Percentiles rank a stretch among this genome's conserved stretches.
These are phyloP conservation scores for Bipolaris victoriae DNA, from an alignment of 2,329 filamentous ascomycete species.

Conservation along the genomic window DNA sequence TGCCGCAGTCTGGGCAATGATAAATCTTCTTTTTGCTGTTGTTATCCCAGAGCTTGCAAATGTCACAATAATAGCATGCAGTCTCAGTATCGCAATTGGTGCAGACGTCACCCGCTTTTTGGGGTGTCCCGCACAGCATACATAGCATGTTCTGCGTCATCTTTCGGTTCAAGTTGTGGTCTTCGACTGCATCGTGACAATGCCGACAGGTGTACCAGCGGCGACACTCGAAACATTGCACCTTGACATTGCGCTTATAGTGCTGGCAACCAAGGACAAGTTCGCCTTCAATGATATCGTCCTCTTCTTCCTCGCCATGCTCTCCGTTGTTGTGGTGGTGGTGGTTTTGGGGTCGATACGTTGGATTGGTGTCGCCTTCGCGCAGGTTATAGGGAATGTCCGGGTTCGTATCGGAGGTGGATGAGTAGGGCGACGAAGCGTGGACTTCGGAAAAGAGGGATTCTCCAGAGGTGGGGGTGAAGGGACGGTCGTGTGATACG, in stretches of 20 bases:
- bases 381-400: constrained; percentile 47
- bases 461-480: constrained; percentile 45
- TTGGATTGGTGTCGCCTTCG: constrained; percentile 41
- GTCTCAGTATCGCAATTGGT: constrained; percentile 75
- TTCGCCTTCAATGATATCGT: constrained; percentile 57
- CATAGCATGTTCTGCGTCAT: constrained; percentile 96
- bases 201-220: constrained; percentile 95
- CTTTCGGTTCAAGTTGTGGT: constrained; percentile 78
- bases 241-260: constrained; percentile 93
- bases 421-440: constrained; percentile 44
- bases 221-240: constrained; percentile 88
- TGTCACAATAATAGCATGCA: constrained; percentile 89
- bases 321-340: constrained; percentile 40
- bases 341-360: constrained; percentile 31
- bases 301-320: constrained; percentile 55
- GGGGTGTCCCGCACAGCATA: constrained; percentile 89
- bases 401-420: constrained; percentile 41
- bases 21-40: constrained; percentile 90
- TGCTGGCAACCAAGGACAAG: constrained; percentile 78
- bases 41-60: constrained; percentile 98
- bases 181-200: constrained; percentile 85
- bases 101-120: constrained; percentile 80
- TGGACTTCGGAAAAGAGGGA: constrained; percentile 45
- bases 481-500: constrained; percentile 47
- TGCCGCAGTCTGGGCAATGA: constrained; percentile 94